A percentile compares a stretch with the other conserved stretches of the same genome.
These are phyloP conservation scores for Talaromyces verruculosus DNA, from an alignment of 2,329 filamentous ascomycete genomes.

Conservation along the genomic window DNA sequence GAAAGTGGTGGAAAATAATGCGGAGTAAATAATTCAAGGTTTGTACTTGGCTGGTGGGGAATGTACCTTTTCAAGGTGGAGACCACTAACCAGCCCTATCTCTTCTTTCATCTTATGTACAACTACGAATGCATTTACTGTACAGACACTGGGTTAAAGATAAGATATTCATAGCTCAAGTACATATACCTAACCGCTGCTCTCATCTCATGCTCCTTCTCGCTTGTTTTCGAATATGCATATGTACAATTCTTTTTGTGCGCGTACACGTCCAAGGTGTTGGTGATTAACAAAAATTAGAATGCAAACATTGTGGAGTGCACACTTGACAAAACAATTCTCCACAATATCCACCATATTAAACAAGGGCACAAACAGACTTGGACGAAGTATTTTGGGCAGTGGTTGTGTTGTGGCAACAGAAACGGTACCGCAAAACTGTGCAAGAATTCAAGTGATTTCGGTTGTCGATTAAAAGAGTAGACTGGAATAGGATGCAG, in stretches of 20 bases:
- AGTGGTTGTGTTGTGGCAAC: not conserved
- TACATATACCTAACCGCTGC: not conserved
- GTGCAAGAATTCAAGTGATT: constrained; percentile 14
- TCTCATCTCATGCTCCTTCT: not conserved
- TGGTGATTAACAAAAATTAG: constrained; percentile 7
- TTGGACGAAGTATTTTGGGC: not conserved
- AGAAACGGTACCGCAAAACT: constrained; percentile 16
- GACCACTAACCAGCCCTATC: not conserved
- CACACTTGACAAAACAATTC: constrained; percentile 3
- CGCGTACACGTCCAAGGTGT: constrained; percentile 1
- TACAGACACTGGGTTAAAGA: not conserved
- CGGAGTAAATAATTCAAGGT: constrained; percentile 6
- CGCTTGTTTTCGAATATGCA: not conserved
- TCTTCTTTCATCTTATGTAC: not conserved
- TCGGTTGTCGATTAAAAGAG: constrained; percentile 17
- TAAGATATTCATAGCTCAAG: constrained; percentile 14
- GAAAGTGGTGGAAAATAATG: not conserved
- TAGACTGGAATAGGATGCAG: constrained; percentile 16
- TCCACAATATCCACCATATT: constrained; percentile 9
- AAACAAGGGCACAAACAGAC: constrained; percentile 5
- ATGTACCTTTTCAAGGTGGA: not conserved
- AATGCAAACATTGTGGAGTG: not conserved
- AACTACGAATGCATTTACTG: not conserved
- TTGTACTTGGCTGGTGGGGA: not conserved
- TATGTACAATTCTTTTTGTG: constrained; percentile 12